phyloP scores from a whole-genome alignment of 2,329 filamentous ascomycete genomes.

The Aspergillus spinulosporus region DNA sequence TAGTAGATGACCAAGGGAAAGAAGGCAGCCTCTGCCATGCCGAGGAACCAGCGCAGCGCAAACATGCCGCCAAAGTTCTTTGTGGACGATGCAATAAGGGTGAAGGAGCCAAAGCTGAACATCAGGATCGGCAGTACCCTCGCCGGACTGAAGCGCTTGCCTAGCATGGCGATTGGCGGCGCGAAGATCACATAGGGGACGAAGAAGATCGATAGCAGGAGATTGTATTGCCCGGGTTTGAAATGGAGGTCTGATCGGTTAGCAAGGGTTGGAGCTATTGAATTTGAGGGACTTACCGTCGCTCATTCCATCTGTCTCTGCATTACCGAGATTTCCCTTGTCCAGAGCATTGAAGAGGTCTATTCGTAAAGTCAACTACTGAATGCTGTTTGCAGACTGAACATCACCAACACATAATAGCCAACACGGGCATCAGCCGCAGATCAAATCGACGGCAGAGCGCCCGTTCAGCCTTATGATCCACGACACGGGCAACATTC shows the following conservation, averaged over 20 bases:
- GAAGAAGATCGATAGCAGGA: slow-evolving; percentile 71
- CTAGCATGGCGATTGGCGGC: slow-evolving; percentile 64
- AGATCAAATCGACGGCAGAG: slow-evolving; percentile 57
- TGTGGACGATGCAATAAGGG: slow-evolving; percentile 58
- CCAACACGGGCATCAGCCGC: slow-evolving; percentile 56
- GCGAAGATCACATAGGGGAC: slow-evolving; percentile 72
- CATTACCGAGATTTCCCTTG: slow-evolving; percentile 56
- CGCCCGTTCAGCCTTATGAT: slow-evolving; percentile 48
- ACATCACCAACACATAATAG: slow-evolving; percentile 53
- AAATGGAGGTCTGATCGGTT: slow-evolving; percentile 54
- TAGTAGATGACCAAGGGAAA: slow-evolving; percentile 70
- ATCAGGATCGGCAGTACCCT: slow-evolving; percentile 67
- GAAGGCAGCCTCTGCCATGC: slow-evolving; percentile 67
- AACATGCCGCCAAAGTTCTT: slow-evolving; percentile 66
- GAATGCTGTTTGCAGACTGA: background rate
- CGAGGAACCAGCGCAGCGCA: slow-evolving; percentile 68
- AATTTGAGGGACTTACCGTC: slow-evolving; percentile 28
- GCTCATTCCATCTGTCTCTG: slow-evolving; percentile 55
- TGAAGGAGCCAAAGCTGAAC: slow-evolving; percentile 66
- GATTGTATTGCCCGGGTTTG: slow-evolving; percentile 65
- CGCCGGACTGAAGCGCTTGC: slow-evolving; percentile 67
- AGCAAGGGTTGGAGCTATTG: background rate
- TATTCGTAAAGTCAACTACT: slow-evolving; percentile 17
- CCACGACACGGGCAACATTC: slow-evolving; percentile 39
- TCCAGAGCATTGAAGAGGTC: slow-evolving; percentile 58